Evolutionary conservation across 2,329 filamentous ascomycete species (phyloP).

Genomic region (Ampelomyces quisqualis): DNA sequence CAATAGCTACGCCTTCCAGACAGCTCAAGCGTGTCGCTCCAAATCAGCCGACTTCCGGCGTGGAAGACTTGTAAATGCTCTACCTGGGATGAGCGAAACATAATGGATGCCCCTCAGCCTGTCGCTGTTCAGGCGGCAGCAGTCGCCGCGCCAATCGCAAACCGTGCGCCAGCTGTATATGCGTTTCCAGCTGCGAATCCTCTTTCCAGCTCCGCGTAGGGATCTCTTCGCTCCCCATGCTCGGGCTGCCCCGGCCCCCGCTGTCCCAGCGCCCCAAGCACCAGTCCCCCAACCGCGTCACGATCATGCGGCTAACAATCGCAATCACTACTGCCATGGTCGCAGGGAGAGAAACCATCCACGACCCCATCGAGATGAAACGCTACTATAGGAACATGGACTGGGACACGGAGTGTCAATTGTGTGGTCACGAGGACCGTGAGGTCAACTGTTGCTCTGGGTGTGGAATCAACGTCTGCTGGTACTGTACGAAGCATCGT

Average conservation of each 20-base stretch:
- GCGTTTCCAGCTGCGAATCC: not conserved
- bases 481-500: constrained; percentile 8
- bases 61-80: constrained; percentile 19
- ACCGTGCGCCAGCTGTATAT: not conserved
- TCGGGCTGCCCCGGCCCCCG: not conserved
- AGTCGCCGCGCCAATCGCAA: not conserved
- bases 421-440: constrained; percentile 1
- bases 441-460: constrained; percentile 6
- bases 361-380: not conserved
- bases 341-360: not conserved
- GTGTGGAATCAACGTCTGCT: constrained; percentile 4
- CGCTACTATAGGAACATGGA: constrained; percentile 6
- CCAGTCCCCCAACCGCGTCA: not conserved
- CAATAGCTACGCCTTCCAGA: constrained; percentile 3
- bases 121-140: not conserved
- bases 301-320: not conserved
- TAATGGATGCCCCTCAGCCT: constrained; percentile 1
- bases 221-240: not conserved
- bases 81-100: constrained; percentile 7
- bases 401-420: constrained; percentile 2
- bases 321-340: not conserved
- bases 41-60: constrained; percentile 65
- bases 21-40: constrained; percentile 55
- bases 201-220: not conserved
- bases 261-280: not conserved